Base-by-base conservation (phyloP, 2,329 filamentous ascomycete genomes). In the Mycosphaerelloides madeirae region DNA sequence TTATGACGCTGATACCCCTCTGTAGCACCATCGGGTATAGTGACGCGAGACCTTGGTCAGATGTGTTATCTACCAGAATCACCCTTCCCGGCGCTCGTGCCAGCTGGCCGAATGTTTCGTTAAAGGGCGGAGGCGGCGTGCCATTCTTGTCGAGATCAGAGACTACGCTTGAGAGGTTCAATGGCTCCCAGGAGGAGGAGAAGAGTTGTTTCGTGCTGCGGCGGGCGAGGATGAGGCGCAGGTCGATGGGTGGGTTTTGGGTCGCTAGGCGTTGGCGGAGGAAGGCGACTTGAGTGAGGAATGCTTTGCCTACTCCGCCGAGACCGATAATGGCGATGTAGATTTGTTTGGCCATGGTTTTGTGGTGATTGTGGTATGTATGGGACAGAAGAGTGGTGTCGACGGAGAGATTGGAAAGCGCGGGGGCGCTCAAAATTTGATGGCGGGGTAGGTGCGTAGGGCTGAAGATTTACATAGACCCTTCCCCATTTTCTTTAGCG, bases 1-100 rank as follows among this genome's bases (percentile, higher is more conserved):
- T 98, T 20, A 97, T 87, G 58, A 98, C 81, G 68, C 82, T 91
- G 67, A 98, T 83, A 11, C 90, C 91, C 52, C 81, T 80, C 60
- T 79, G 77, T 49, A 98, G 74, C 67, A 95, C 87, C 36, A 78
- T 67, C 1, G 93, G 90, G 68, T 98, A 98, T 22, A 79, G 71
- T 49, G 86, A 79, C 38, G 91, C 93, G 22, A 98, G 77, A 53
- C 85, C 83, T 59, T 91, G 84, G 57, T 87, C 90, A 69, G 87
- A 94, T 41, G 93, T 98, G 73, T 97, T 97, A 77, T 98, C 93
- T 54, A 98, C 83, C 22, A 98, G 75, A 34, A 98, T 76, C 33
- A 85, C 82, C 64, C 85, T 87, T 49, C 81, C 80, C 2, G 89
- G 88, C 1, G 88, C 85, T 33, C 79, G 78, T 47, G 82, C 78